Evolutionary conservation across 495 filamentous ascomycete species (phyloP).

Genomic region (Penicillium daleae): DNA sequence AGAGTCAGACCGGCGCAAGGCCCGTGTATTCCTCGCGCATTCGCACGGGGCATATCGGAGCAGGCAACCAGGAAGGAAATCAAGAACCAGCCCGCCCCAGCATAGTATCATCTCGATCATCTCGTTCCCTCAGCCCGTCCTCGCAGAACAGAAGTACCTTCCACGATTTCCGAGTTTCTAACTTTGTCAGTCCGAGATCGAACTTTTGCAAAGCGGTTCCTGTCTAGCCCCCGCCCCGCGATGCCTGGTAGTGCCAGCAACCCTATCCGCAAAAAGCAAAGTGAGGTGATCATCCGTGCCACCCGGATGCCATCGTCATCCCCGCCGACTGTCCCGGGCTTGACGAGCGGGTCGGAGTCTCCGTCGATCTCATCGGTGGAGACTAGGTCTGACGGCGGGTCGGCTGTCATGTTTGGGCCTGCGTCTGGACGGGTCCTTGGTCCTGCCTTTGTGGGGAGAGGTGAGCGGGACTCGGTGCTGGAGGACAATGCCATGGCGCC

Average conservation of each 20-base stretch:
- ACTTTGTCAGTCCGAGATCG: not conserved
- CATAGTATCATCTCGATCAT: too few species aligned
- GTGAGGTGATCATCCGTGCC: constrained; percentile 20
- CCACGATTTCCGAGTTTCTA: not conserved
- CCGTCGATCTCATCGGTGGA: constrained; percentile 30
- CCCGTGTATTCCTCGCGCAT: constrained; percentile 2
- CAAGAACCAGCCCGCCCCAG: constrained; percentile 1
- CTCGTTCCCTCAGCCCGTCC: constrained; percentile 5
- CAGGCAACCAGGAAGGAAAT: not conserved
- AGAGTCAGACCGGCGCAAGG: not conserved
- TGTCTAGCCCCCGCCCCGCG: not conserved
- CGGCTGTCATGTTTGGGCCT: not conserved
- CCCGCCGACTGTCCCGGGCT: constrained; percentile 19
- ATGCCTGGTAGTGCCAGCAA: constrained; percentile 1
- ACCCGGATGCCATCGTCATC: constrained; percentile 23
- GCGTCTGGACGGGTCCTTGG: not conserved
- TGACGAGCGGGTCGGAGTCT: constrained; percentile 30
- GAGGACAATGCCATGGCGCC: constrained; percentile 33
- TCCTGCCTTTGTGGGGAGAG: constrained; percentile 2
- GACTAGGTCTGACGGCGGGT: constrained; percentile 16
- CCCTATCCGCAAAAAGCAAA: constrained; percentile 20
- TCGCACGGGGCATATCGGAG: constrained; percentile 35
- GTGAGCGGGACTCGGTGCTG: constrained; percentile 20
- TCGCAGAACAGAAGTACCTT: constrained; percentile 4
- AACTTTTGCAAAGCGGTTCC: not conserved